A percentile compares a stretch with the other conserved stretches of the same genome.
These are phyloP conservation scores for Fusarium sp. DNA, from an alignment of 2,329 filamentous ascomycete species.

Conservation along the genomic window DNA sequence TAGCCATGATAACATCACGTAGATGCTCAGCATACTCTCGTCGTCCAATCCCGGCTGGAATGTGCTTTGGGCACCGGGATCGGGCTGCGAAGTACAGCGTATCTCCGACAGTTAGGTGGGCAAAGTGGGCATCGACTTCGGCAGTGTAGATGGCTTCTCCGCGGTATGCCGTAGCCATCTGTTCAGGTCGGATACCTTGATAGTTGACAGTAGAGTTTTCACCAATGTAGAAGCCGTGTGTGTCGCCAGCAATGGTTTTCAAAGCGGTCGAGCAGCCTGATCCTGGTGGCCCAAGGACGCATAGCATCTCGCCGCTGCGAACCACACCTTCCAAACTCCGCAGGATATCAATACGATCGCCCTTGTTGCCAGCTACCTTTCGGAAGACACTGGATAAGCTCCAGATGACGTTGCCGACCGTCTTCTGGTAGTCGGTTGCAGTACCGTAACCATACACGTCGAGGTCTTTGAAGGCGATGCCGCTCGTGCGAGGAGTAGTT, in stretches of 20 bases:
- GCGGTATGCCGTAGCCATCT: conserved; percentile 82
- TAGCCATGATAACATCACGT: conserved; percentile 80
- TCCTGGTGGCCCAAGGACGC: conserved; percentile 78
- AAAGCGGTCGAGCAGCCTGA: conserved; percentile 84
- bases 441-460: conserved; percentile 50
- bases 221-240: conserved; percentile 81
- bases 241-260: conserved; percentile 85
- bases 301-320: conserved; percentile 78
- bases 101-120: conserved; percentile 80
- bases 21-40: conserved; percentile 71
- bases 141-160: conserved; percentile 89
- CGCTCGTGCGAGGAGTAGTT: conserved; percentile 47
- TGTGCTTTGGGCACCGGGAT: conserved; percentile 73
- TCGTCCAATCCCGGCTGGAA: conserved; percentile 70
- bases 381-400: conserved; percentile 24
- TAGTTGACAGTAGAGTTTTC: conserved; percentile 82
- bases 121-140: conserved; percentile 85
- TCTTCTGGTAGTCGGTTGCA: conserved; percentile 51
- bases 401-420: conserved; percentile 47
- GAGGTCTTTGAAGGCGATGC: conserved; percentile 47
- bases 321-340: conserved; percentile 76
- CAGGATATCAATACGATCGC: conserved; percentile 75
- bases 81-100: conserved; percentile 83
- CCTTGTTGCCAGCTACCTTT: conserved; percentile 56
- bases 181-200: conserved; percentile 72